These are phyloP conservation scores for Tetrahymena thermophila DNA, from an alignment of 73 alveolate genomes.

Conservation along the genomic window DNA sequence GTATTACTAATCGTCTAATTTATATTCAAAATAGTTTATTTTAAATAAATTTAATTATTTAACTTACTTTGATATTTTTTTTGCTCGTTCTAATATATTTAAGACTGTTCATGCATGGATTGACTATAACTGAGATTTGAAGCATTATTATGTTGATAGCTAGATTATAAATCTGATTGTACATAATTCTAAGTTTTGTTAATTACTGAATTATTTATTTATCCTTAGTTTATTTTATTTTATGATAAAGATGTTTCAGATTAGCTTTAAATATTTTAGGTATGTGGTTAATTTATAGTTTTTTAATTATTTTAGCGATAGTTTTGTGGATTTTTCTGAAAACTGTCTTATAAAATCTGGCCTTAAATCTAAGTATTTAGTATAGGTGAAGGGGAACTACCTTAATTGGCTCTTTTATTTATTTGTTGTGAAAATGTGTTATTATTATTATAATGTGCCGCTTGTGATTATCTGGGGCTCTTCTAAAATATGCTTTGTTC, in stretches of 20 bases:
- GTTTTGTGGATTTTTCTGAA: too few relatives aligned
- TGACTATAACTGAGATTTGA: not conserved
- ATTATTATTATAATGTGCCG: not conserved
- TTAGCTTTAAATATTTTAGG: not conserved
- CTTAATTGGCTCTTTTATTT: not conserved
- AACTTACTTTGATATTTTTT: not conserved
- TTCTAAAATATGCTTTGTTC: not conserved
- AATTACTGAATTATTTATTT: too few relatives aligned
- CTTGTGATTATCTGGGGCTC: not conserved
- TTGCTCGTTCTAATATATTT: not conserved
- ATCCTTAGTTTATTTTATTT: not conserved
- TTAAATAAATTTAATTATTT: not conserved
- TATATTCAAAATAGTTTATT: not conserved
- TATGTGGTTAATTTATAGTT: not conserved
- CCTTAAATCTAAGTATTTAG: not conserved
- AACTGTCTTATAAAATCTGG: not conserved
- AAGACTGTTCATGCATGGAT: not conserved
- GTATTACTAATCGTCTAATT: not conserved
- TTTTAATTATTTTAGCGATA: too few relatives aligned
- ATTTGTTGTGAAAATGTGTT: not conserved
- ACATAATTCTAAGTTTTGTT: not conserved
- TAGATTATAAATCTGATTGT: not conserved
- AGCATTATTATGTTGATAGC: not conserved
- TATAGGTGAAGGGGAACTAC: not conserved
- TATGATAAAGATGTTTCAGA: not conserved